These are phyloP conservation scores for Ganoderma sinense DNA, from an alignment of 1,284 basidiomycete species.

Conservation along the genomic window DNA sequence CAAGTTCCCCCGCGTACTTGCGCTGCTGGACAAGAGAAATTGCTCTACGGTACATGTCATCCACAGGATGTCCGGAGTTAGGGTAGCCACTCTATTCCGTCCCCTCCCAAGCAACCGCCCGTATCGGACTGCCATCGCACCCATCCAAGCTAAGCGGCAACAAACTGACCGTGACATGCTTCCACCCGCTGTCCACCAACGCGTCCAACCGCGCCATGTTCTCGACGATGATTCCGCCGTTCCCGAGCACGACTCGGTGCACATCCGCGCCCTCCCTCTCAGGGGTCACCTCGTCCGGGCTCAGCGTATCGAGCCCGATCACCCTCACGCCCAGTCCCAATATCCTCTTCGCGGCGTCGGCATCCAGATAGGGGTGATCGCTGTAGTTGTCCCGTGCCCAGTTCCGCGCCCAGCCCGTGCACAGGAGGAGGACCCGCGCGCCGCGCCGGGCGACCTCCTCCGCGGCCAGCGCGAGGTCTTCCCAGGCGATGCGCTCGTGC, in stretches of 20 bases:
- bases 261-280: slow-evolving; percentile 48
- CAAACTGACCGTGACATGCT: slow-evolving; percentile 54
- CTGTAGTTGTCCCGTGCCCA: slow-evolving; percentile 61
- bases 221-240: slow-evolving; percentile 70
- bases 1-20: too few species aligned
- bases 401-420: slow-evolving; percentile 67
- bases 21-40: too few species aligned
- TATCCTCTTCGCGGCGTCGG: slow-evolving; percentile 57
- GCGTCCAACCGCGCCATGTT: slow-evolving; percentile 62
- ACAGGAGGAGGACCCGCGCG: slow-evolving; percentile 54
- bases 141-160: slow-evolving; percentile 63
- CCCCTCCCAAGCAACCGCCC: slow-evolving; percentile 50
- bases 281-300: slow-evolving; percentile 65
- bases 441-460: slow-evolving; percentile 39
- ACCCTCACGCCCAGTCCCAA: slow-evolving; percentile 58
- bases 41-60: not conserved
- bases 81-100: not conserved
- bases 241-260: slow-evolving; percentile 64
- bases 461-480: slow-evolving; percentile 26
- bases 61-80: not conserved
- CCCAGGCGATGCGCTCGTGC: slow-evolving; percentile 33
- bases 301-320: slow-evolving; percentile 69
- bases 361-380: slow-evolving; percentile 67
- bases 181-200: slow-evolving; percentile 42
- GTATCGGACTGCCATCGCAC: slow-evolving; percentile 70